Percentiles rank a stretch among this genome's conserved stretches.
phyloP scores from a whole-genome alignment of 495 filamentous ascomycete species.

The Baudoinia panamericana region DNA sequence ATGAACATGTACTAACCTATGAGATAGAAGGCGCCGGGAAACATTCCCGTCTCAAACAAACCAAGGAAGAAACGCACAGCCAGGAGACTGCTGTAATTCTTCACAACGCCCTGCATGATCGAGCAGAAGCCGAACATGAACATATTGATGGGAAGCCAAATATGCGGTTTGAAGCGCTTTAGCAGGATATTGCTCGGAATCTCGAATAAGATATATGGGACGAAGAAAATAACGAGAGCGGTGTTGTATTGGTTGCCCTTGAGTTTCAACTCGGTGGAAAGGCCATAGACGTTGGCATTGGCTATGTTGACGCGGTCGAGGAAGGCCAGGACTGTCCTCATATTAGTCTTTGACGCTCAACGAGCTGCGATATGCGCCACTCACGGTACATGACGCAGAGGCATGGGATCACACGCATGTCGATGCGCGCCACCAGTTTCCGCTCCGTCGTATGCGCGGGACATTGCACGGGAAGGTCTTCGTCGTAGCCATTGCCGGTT shows the following conservation, averaged over 20 bases:
- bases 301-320: constrained; percentile 31
- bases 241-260: constrained; percentile 48
- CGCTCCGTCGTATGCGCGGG: constrained; percentile 58
- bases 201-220: constrained; percentile 41
- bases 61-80: constrained; percentile 76
- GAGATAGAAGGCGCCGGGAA: constrained; percentile 47
- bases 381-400: constrained; percentile 54
- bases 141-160: constrained; percentile 74
- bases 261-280: constrained; percentile 53
- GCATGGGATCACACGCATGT: constrained; percentile 67
- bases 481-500: constrained; percentile 15
- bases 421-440: constrained; percentile 61
- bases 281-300: constrained; percentile 43
- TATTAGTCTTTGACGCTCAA: no score
- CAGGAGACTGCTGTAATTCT: constrained; percentile 66
- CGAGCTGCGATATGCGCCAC: no score
- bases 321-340: constrained; percentile 10
- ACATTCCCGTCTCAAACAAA: constrained; percentile 80
- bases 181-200: constrained; percentile 9
- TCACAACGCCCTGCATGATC: constrained; percentile 64
- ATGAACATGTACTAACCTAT: constrained; percentile 5
- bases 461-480: constrained; percentile 24
- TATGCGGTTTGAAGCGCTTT: constrained; percentile 48
- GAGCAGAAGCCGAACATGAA: constrained; percentile 68
- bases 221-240: constrained; percentile 79